A percentile compares a stretch with the other conserved stretches of the same genome.
phyloP scores from a whole-genome alignment of 169 alveolate species.

The Eimeria falciformis region DNA sequence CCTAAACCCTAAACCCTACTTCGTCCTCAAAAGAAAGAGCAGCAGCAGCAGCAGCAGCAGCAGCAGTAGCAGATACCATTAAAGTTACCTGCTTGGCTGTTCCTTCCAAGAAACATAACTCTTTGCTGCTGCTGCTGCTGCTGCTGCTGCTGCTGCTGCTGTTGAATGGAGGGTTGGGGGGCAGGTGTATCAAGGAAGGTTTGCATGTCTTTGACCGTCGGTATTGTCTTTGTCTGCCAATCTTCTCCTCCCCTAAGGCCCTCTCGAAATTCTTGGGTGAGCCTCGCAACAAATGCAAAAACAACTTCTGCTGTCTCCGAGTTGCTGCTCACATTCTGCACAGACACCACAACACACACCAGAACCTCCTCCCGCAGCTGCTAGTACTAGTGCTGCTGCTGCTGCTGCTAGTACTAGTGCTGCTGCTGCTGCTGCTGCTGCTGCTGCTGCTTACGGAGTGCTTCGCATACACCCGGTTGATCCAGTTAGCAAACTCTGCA shows the following conservation, averaged over 20 bases:
- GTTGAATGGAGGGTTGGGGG: neutral
- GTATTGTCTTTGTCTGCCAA: neutral
- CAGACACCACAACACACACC: neutral
- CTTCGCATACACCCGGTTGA: neutral
- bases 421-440: conserved; percentile 9
- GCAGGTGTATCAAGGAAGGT: neutral
- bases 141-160: neutral
- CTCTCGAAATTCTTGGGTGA: neutral
- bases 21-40: too few relatives aligned
- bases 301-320: neutral
- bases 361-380: neutral
- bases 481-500: conserved; percentile 2
- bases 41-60: too few relatives aligned
- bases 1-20: too few relatives aligned
- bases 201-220: neutral
- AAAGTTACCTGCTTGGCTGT: neutral
- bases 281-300: neutral
- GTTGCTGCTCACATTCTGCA: too few relatives aligned
- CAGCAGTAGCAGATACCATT: neutral
- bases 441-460: neutral
- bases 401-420: too few relatives aligned
- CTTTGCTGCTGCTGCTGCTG: conserved; percentile 16
- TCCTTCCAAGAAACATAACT: neutral
- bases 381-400: too few relatives aligned
- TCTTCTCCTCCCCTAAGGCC: neutral